These are phyloP conservation scores for Peniophora sp. DNA, from an alignment of 1,284 basidiomycete species.

Conservation along the genomic window DNA sequence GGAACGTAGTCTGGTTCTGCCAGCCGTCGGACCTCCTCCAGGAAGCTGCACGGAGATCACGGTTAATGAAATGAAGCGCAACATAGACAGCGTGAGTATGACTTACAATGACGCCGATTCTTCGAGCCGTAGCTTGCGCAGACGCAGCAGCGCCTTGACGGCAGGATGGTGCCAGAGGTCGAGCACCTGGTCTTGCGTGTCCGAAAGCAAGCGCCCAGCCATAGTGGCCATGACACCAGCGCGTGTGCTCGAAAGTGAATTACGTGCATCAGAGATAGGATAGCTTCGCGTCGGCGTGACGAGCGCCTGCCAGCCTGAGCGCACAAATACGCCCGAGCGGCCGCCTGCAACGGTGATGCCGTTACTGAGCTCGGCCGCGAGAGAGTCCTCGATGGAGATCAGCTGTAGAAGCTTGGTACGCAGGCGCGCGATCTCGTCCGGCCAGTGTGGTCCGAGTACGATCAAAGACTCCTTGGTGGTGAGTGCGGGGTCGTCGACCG, in stretches of 20 bases:
- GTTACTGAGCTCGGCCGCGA: conserved; percentile 60
- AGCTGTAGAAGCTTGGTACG: conserved; percentile 54
- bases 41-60: conserved; percentile 40
- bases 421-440: conserved; percentile 42
- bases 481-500: conserved; percentile 5
- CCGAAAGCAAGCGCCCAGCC: conserved; percentile 45
- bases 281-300: conserved; percentile 37
- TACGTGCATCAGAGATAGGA: conserved; percentile 25
- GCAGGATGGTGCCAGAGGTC: conserved; percentile 63
- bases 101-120: conserved; percentile 73
- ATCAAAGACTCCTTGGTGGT: conserved; percentile 12
- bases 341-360: conserved; percentile 53
- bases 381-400: conserved; percentile 55
- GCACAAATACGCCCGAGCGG: conserved; percentile 54
- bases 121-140: conserved; percentile 57
- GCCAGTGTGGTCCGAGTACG: conserved; percentile 21
- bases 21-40: conserved; percentile 58
- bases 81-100: background rate
- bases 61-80: conserved; percentile 6
- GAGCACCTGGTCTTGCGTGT: conserved; percentile 41
- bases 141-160: conserved; percentile 45
- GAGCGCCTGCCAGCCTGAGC: conserved; percentile 58
- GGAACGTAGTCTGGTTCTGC: conserved; percentile 62
- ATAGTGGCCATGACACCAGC: conserved; percentile 35
- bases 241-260: conserved; percentile 23